These are phyloP conservation scores for Oryza glaberrima DNA, from an alignment of 176 grass and related monocot species.

Conservation along the genomic window DNA sequence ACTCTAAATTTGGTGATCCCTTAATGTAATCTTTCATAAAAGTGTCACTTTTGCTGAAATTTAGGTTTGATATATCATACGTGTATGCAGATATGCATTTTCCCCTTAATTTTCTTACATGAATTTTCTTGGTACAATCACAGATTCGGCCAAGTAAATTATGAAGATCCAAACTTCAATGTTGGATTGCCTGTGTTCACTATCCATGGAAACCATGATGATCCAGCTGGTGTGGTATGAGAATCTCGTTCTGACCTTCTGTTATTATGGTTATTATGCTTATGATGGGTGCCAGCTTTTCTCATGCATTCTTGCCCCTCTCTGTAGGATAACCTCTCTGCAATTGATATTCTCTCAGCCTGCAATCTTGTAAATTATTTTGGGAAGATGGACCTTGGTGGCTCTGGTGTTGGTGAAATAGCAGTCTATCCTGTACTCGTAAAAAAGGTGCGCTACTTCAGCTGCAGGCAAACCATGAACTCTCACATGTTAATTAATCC, in stretches of 20 bases:
- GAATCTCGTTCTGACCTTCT: constrained; percentile 16
- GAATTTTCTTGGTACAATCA: neutral
- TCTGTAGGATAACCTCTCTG: constrained; percentile 90
- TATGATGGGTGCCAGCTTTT: constrained; percentile 6
- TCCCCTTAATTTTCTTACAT: neutral
- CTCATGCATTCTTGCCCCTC: constrained; percentile 20
- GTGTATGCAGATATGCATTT: neutral
- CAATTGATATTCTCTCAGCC: constrained; percentile 93
- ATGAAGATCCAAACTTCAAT: constrained; percentile 88
- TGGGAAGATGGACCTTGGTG: constrained; percentile 91
- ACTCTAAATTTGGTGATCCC: neutral
- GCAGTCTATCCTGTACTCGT: constrained; percentile 80
- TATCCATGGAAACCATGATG: constrained; percentile 96
- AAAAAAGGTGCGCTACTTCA: constrained; percentile 62
- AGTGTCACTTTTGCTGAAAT: neutral
- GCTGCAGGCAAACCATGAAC: neutral
- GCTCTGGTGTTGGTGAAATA: constrained; percentile 90
- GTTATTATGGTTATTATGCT: neutral
- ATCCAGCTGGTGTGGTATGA: constrained; percentile 85
- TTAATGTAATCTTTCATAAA: neutral
- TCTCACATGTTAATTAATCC: constrained; percentile 11
- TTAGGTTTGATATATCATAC: neutral
- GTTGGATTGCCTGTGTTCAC: constrained; percentile 91
- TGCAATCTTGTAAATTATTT: constrained; percentile 99
- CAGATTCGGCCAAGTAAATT: constrained; percentile 90